Base-by-base conservation (phyloP, 148 eudicot genomes). In the Camellia granthamiana region DNA sequence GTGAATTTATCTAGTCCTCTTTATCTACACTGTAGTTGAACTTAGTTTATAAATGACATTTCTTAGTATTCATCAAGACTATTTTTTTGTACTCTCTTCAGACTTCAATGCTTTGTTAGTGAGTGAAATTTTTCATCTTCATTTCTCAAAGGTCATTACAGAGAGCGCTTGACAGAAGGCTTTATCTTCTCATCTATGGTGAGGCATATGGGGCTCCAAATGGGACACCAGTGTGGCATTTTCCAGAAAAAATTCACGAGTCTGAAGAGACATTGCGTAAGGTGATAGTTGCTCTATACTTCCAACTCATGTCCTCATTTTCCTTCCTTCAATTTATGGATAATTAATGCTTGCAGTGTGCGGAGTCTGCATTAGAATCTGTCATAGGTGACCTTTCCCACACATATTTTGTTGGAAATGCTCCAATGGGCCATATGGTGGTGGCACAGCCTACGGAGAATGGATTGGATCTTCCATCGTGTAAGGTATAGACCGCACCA, bases 361-460 rank as follows among this genome's bases (percentile, higher is more conserved):
- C 98, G 41, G 95, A 94, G 75, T 88, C 91, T 74, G 97, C 98
- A 11, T 86, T 94, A 51, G 70, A 86, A 81, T 94, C 93, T 30
- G 90, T 93, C 77, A 83, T 95, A 30, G 95, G 97, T 68, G 95
- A 93, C 78, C 96, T 95, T 81, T 76, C 92, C 18, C 88, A 91
- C 71, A 93, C 94, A 77, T 93, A 92, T 83, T 96, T 96, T 73
- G 92, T 93, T 19, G 98, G 99, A 78, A 96, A 96, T 87, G 95
- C 98, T 61, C 99, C 99, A 30, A 96, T 96, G 95, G 98, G 89
- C 44, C 99, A 96, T 83, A 83, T 87, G 80, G 81, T 87, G 80
- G 81, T 81, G 65, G 70, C 81, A 54, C 89, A 87, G 65, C 88
- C 95, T 61, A 49, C 86, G 11, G 94, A 88, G 68, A 82, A 79